Base-by-base conservation (phyloP, 805 yeast genomes). In the Saccharomyces jurei region DNA sequence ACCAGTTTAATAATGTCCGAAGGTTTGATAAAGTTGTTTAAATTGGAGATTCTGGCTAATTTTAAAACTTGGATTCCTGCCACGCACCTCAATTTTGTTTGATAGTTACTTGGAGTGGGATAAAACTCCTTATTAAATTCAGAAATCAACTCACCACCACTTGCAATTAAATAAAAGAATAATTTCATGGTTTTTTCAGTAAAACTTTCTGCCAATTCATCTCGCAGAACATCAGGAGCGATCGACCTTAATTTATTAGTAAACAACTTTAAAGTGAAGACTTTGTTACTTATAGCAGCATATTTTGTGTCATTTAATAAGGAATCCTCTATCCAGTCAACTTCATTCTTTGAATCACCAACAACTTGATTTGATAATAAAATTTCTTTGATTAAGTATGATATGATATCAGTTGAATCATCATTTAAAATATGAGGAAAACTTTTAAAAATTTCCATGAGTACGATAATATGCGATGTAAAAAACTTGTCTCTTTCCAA, bases 121-220 rank as follows among this genome's bases (percentile, higher is more conserved):
- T 69, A 75, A 17, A 71, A 69, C 9, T 68, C 71, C 4, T 75
- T 61, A 52, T 75, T 74, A 26, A 65, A 56, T 55, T 69, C 66
- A 52, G 78, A 58, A 2, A 84, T 80, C 31, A 89, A 77, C 62
- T 90, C 96, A 29, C 96, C 96, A 48, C 87, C 86, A 64, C 84
- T 84, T 1, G 83, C 81, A 50, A 89, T 80, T 32, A 87, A 72
- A 1, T 89, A 81, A 32, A 81, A 74, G 30, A 89, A 74, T 28
- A 89, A 70, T 61, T 85, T 87, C 57, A 89, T 69, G 0, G 87
- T 82, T 14, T 89, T 88, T 53, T 77, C 80, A 0, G 86, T 81
- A 46, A 78, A 70, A 13, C 76, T 74, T 2, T 77, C 69, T 2
- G 77, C 66, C 10, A 73, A 70, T 10, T 68, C 72, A 3, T 74